Evolutionary conservation across 2,329 filamentous ascomycete genomes (phyloP), one percentile per base, ranked within the genome.

Genomic region (Cladosporium austrohemisphaericum): DNA sequence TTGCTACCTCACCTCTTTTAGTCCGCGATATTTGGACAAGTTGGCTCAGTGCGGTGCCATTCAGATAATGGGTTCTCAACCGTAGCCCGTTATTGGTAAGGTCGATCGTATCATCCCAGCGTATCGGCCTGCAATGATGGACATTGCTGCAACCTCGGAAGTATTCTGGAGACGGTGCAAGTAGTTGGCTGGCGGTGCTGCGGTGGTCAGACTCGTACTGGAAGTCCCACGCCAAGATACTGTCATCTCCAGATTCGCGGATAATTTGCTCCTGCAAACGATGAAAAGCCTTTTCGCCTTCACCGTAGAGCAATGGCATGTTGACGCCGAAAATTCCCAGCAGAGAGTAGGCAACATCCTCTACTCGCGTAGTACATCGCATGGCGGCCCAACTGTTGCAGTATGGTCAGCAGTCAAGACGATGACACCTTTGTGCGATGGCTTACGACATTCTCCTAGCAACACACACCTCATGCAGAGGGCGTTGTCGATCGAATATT

Each of bases 361-460:
- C 56, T 2, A 18, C n/a, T 13, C 44, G 31, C 6, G 50, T 62
- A 1, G 64, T 63, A 9, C 55, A 23, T 1, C 65, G 62, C n/a
- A 41, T 33, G 13, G 54, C 55, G 7, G 59, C 59, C 65, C 65
- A 67, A 13, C 40, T 43, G 10, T 18, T 50, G 56, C 48, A 62
- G 53, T 48, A 58, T 52, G 25, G 61, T 50, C 10, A 58, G 52
- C 37, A 57, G 32, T 22, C 33, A 56, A 37, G 1, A 62, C 57
- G 22, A 5, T 2, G 20, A 23, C 1, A 2, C 3, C 2, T 14
- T 8, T 38, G 11, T 16, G 13, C 14, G 3, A 9, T 3, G 25
- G 10, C 40, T 43, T n/a, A 43, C 40, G 40, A 43, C 40, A 43
- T 43, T 9, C 40, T 25, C 20, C 52, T n/a, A 19, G 56, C 48